Percentiles rank a stretch among this genome's conserved stretches.
phyloP scores from a whole-genome alignment of 352 stramenopile species.

The Globisporangium canariense region DNA sequence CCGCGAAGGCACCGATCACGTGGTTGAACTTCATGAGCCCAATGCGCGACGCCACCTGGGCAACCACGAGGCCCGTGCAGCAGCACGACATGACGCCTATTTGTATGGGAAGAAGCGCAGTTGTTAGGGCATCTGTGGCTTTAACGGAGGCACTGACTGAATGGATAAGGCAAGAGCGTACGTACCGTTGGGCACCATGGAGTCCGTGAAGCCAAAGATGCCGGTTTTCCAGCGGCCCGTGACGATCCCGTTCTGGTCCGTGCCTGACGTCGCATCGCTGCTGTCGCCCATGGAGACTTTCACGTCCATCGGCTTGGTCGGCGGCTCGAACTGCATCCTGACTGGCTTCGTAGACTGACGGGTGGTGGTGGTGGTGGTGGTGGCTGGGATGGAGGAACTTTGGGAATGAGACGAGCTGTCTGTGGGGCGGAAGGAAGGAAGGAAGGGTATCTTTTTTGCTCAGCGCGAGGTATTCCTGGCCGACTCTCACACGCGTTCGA shows the following conservation, averaged over 20 bases:
- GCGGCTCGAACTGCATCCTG: constrained; percentile 56
- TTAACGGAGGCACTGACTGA: too few relatives aligned
- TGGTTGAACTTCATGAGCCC: constrained; percentile 58
- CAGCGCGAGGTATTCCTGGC: too few relatives aligned
- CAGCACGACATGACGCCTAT: constrained; percentile 64
- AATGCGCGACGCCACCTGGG: constrained; percentile 58
- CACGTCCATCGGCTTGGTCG: constrained; percentile 48
- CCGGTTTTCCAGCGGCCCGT: constrained; percentile 75
- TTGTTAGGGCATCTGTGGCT: not conserved
- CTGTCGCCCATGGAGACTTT: constrained; percentile 34
- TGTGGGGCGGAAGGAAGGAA: too few relatives aligned
- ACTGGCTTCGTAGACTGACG: not conserved
- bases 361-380: constrained; percentile 17
- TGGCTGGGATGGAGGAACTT: constrained; percentile 14
- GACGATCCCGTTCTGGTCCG: constrained; percentile 68
- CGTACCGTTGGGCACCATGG: constrained; percentile 67
- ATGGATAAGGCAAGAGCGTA: not conserved
- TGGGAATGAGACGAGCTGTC: constrained; percentile 24
- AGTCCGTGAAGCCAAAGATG: constrained; percentile 65
- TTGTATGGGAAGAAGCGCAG: not conserved
- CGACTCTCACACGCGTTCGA: too few relatives aligned
- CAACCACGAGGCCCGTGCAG: constrained; percentile 55
- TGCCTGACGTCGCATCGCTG: constrained; percentile 27
- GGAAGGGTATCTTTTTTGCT: too few relatives aligned
- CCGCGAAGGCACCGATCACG: constrained; percentile 44